Conservation (phyloP, 306 rosid genomes). For the Crataegus laevigata region DNA sequence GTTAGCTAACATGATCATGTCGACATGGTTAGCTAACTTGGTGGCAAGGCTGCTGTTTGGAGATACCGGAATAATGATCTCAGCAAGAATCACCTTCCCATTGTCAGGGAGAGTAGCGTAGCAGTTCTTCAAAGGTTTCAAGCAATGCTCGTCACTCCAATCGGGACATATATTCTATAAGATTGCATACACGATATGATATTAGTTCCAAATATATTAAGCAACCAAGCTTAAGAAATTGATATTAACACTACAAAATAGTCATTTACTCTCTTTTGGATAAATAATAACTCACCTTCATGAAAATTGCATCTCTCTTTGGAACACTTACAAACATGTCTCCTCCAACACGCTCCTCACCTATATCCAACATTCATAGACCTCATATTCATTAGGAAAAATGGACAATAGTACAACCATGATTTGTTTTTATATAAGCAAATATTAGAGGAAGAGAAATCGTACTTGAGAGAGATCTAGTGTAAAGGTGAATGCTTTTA, state of each 20-base stretch:
- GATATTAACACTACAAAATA: no score
- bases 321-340: conserved; percentile 90
- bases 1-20: conserved; percentile 81
- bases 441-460: neutral
- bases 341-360: conserved; percentile 90
- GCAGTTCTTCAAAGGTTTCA: conserved; percentile 75
- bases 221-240: no score
- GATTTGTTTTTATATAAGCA: neutral
- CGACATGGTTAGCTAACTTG: conserved; percentile 63
- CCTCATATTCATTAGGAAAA: neutral
- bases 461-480: neutral
- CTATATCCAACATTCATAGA: conserved; percentile 29
- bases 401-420: neutral
- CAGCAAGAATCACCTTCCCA: conserved; percentile 89
- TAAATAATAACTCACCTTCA: conserved; percentile 48
- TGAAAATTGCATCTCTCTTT: conserved; percentile 80
- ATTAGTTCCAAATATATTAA: neutral
- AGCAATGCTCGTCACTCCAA: conserved; percentile 91
- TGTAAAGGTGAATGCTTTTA: no score
- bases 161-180: conserved; percentile 84
- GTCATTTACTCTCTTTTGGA: no score
- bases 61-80: conserved; percentile 80
- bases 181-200: neutral
- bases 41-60: conserved; percentile 81
- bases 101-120: conserved; percentile 56